Conservation (phyloP, 441 rosid genomes). For the Codiaeum variegatum region DNA sequence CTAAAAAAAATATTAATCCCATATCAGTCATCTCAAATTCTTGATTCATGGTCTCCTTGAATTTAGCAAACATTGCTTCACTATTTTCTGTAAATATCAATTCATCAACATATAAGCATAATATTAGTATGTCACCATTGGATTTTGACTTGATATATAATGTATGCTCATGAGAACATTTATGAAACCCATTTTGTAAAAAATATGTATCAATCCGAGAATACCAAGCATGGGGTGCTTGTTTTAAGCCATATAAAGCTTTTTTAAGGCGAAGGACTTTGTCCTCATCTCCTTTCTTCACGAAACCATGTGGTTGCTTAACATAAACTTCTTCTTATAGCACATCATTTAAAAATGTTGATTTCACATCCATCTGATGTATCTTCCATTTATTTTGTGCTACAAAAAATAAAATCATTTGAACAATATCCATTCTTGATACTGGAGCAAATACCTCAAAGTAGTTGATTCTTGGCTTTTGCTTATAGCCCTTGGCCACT, state of each 20-base stretch:
- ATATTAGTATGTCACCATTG: not conserved
- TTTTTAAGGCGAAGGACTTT: not conserved
- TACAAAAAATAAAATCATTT: no score
- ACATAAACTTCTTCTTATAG: no score
- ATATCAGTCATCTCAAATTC: not conserved
- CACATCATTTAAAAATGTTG: no score
- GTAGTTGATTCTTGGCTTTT: not conserved
- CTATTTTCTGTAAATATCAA: not conserved
- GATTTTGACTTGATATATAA: not conserved
- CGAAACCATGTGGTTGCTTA: not conserved
- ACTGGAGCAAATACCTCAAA: not conserved
- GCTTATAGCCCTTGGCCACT: not conserved
- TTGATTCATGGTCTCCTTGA: not conserved
- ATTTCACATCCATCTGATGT: no score
- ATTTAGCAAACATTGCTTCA: not conserved
- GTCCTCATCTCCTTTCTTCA: not conserved
- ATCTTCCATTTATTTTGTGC: no score
- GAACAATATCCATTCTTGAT: no score
- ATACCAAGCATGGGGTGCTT: not conserved
- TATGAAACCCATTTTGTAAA: not conserved
- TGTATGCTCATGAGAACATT: not conserved
- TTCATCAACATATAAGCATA: conserved; percentile 7
- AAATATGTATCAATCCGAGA: not conserved
- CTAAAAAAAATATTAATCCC: no score
- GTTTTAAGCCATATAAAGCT: not conserved